These are phyloP conservation scores for Aspergillus luchuensis DNA, from an alignment of 2,329 filamentous ascomycete species.

Conservation along the genomic window DNA sequence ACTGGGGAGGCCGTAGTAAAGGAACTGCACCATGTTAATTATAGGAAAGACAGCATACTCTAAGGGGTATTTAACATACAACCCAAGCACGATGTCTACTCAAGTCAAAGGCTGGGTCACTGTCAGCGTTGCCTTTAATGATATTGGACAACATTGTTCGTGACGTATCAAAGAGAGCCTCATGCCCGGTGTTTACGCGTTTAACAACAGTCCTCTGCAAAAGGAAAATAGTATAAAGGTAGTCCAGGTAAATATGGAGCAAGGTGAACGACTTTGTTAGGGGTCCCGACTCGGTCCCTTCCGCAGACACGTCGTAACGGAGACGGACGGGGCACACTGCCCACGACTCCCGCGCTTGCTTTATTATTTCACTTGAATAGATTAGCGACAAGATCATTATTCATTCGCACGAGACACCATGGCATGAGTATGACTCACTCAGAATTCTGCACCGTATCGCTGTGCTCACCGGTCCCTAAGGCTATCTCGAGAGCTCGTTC, in stretches of 20 bases:
- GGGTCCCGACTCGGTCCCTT: conserved; percentile 12
- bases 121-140: conserved; percentile 30
- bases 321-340: conserved; percentile 27
- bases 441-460: conserved; percentile 29
- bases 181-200: conserved; percentile 33
- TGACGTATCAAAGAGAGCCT: conserved; percentile 36
- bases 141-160: conserved; percentile 35
- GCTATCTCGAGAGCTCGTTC: conserved; percentile 38
- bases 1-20: conserved; percentile 37
- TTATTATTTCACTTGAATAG: conserved; percentile 27
- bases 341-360: conserved; percentile 30
- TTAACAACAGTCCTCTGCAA: conserved; percentile 38
- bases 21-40: conserved; percentile 23
- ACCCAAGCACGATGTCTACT: conserved; percentile 39
- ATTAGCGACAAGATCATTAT: neutral
- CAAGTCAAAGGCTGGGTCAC: conserved; percentile 32
- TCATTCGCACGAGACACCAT: neutral
- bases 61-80: conserved; percentile 22
- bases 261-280: conserved; percentile 23
- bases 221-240: conserved; percentile 39
- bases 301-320: conserved; percentile 27
- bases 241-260: conserved; percentile 37
- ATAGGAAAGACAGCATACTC: neutral
- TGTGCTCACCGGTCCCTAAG: conserved; percentile 27
- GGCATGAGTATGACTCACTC: conserved; percentile 21